Evolutionary conservation across 768 basidiomycete species (phyloP), one percentile per base, ranked within the genome.

Genomic region (Termitomyces sp.): DNA sequence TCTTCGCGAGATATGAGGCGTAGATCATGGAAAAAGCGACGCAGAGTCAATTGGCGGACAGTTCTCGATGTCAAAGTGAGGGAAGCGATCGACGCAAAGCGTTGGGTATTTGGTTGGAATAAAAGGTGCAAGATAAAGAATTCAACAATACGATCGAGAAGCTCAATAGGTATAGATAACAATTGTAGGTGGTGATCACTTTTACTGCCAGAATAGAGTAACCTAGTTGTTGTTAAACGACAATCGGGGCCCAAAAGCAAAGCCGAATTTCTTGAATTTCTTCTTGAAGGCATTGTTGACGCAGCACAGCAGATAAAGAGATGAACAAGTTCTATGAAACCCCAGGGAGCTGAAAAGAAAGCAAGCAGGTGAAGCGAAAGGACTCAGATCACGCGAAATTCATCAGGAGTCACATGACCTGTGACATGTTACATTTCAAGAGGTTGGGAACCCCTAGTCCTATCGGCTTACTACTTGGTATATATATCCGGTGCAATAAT

Each of bases 11-110:
- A 64, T 12, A 52, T 62, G 49, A 79, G 64, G 10, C 61, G 53
- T 57, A 81, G 60, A 60, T 59, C 55, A 52, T 64, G 63, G 63
- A 75, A 70, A 65, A 71, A 74, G 56, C 62, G 70, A 20, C 76
- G 76, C 52, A 84, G 60, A 54, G 73, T 68, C 34, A 83, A 69
- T 31, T 66, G 66, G 31, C 83, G 75, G 62, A 83, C 69, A 28
- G 65, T 66, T 20, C 65, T 70, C 9, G 75, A 83, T 20, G 73
- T 74, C 28, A 77, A 67, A 18, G 76, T 74, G 36, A 80, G 69
- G 8, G 78, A 62, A 8, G 63, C 63, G 42, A 83, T 74, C 33
- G 66, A 63, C 33, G 60, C 60, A 56, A 78, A 78, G 18, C 64
- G 56, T 57, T 49, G 45, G 28, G 57, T 20, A 22, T 52, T 54